phyloP scores from a whole-genome alignment of 352 stramenopile genomes.

The Globisporangium lucens region DNA sequence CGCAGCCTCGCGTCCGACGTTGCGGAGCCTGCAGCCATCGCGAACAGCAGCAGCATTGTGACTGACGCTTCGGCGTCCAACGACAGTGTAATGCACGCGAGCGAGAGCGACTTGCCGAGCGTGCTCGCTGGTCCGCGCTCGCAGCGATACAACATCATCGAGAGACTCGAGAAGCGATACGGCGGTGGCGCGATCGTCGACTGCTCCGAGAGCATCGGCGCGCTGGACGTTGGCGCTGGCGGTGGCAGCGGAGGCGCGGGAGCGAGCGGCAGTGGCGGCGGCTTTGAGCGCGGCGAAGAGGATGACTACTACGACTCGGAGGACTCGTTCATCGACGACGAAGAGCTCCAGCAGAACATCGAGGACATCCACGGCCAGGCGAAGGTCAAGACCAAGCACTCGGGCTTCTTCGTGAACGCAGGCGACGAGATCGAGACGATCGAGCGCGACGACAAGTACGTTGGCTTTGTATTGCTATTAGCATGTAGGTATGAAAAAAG shows the following conservation, averaged over 20 bases:
- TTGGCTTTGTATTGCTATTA: not conserved
- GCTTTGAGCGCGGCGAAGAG: conserved; percentile 53
- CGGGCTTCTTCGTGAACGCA: conserved; percentile 87
- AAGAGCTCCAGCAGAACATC: conserved; percentile 81
- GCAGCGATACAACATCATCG: conserved; percentile 85
- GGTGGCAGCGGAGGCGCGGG: conserved; percentile 6
- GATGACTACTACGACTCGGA: conserved; percentile 88
- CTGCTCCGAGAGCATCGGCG: conserved; percentile 24
- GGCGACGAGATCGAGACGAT: conserved; percentile 84
- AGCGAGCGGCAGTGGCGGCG: conserved; percentile 14
- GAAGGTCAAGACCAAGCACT: conserved; percentile 79
- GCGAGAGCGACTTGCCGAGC: conserved; percentile 10
- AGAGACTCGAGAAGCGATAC: conserved; percentile 84
- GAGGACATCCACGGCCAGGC: conserved; percentile 73
- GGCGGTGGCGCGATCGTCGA: conserved; percentile 64
- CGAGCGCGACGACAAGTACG: conserved; percentile 25
- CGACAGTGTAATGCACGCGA: not conserved
- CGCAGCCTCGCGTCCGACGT: conserved; percentile 16
- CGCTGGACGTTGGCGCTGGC: conserved; percentile 8
- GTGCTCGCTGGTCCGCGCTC: conserved; percentile 23
- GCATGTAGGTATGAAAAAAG: not conserved
- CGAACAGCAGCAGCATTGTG: not conserved
- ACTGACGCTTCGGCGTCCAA: not conserved
- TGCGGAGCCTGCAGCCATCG: not conserved
- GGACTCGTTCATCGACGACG: conserved; percentile 87